phyloP scores from a whole-genome alignment of 768 basidiomycete genomes.

The Cystofilobasidium bisporidii region DNA sequence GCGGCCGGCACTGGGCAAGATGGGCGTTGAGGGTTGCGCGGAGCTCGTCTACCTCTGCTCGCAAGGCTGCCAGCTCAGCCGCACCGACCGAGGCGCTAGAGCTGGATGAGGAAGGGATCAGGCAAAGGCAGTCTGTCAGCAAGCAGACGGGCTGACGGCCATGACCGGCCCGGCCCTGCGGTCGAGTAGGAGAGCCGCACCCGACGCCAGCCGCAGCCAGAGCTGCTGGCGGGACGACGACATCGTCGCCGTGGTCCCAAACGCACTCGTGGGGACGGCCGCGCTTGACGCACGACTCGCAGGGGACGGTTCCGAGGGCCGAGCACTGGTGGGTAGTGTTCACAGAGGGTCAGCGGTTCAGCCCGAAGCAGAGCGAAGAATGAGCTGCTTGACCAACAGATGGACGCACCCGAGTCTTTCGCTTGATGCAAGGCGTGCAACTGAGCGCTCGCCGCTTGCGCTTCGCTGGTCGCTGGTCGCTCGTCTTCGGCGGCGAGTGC shows the following conservation, averaged over 20 bases:
- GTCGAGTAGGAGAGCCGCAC: too few species aligned
- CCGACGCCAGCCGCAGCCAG: background rate
- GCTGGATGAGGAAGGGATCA: background rate
- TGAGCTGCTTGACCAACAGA: too few species aligned
- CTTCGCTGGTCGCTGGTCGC: background rate
- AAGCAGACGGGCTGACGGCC: too few species aligned
- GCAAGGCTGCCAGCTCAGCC: background rate
- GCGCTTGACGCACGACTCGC: slow-evolving; percentile 6
- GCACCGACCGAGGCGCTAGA: too few species aligned
- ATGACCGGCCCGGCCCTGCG: too few species aligned
- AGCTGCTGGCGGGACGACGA: background rate
- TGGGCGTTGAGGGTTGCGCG: background rate
- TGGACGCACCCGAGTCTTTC: background rate
- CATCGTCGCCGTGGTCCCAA: background rate
- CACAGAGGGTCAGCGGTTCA: too few species aligned
- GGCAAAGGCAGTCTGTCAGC: background rate
- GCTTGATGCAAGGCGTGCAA: background rate
- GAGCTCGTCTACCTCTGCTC: background rate
- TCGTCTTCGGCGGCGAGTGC: too few species aligned
- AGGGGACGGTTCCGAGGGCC: background rate
- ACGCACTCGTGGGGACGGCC: background rate
- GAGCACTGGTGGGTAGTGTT: background rate
- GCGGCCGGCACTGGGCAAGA: background rate
- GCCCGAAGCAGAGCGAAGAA: too few species aligned
- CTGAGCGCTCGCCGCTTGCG: background rate